phyloP scores from a whole-genome alignment of 768 basidiomycete species.

The Tylopilus vinaceipallidus region DNA sequence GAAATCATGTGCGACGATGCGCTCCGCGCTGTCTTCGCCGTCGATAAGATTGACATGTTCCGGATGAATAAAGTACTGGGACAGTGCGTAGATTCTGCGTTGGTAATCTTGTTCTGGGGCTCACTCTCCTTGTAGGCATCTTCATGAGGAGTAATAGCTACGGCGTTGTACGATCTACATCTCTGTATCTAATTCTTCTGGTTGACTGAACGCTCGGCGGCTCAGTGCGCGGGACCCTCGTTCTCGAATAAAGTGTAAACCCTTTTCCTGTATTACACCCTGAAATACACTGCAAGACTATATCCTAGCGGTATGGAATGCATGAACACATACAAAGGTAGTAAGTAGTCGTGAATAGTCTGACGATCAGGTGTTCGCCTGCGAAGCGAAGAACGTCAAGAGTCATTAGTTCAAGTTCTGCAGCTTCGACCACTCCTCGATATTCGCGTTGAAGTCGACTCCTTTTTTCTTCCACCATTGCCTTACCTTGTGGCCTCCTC shows the following conservation, averaged over 20 bases:
- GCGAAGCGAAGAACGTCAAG: background rate
- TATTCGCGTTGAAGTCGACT: slow-evolving; percentile 78
- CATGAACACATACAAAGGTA: background rate
- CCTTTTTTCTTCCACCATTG: slow-evolving; percentile 83
- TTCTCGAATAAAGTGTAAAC: slow-evolving; percentile 11
- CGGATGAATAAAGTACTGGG: slow-evolving; percentile 91
- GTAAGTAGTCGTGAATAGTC: background rate
- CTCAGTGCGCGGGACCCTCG: background rate
- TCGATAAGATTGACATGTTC: slow-evolving; percentile 89
- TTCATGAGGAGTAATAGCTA: slow-evolving; percentile 27
- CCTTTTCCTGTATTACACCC: slow-evolving; percentile 7
- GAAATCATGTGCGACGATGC: slow-evolving; percentile 83
- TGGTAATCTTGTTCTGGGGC: background rate
- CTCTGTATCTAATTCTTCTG: background rate
- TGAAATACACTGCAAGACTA: slow-evolving; percentile 9
- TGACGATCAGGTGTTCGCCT: background rate
- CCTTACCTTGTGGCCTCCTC: slow-evolving; percentile 71
- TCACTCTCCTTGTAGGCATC: slow-evolving; percentile 24
- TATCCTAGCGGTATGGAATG: slow-evolving; percentile 3
- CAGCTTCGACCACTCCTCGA: slow-evolving; percentile 87
- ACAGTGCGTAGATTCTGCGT: slow-evolving; percentile 44
- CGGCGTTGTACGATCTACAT: background rate
- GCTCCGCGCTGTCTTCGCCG: slow-evolving; percentile 72
- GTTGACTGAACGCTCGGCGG: background rate
- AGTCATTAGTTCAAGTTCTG: slow-evolving; percentile 61